Evolutionary conservation across 768 basidiomycete genomes (phyloP).

Genomic region (Fistulinella prunicolor): DNA sequence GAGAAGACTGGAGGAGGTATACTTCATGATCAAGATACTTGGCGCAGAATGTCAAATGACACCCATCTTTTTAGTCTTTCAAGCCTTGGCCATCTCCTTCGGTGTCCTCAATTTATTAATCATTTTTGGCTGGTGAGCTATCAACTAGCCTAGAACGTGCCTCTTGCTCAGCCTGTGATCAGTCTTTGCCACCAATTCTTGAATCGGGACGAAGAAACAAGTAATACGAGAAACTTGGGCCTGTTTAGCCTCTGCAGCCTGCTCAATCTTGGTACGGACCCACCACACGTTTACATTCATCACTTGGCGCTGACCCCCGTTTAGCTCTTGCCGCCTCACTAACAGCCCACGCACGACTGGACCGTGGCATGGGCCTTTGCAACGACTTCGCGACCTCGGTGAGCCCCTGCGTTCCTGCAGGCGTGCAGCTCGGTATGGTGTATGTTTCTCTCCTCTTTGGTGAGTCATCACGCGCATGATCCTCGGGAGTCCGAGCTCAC

Average conservation of each 20-base stretch:
- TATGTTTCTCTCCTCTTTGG: constrained; percentile 28
- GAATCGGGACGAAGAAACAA: constrained; percentile 15
- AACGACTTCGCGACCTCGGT: constrained; percentile 26
- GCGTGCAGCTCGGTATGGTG: constrained; percentile 27
- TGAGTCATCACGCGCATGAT: constrained; percentile 11
- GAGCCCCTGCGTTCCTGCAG: constrained; percentile 21
- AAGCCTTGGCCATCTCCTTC: constrained; percentile 16
- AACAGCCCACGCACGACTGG: constrained; percentile 29
- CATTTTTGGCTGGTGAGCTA: constrained; percentile 21
- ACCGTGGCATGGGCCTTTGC: constrained; percentile 20
- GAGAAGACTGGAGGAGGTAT: constrained; percentile 23
- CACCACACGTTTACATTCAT: not conserved
- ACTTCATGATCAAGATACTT: constrained; percentile 1
- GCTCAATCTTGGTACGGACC: constrained; percentile 16
- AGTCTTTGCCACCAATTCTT: constrained; percentile 18
- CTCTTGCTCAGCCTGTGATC: not conserved
- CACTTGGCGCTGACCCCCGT: not conserved
- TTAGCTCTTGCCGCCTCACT: constrained; percentile 22
- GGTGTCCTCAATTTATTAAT: constrained; percentile 9
- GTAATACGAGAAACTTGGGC: constrained; percentile 21
- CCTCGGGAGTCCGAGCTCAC: not conserved
- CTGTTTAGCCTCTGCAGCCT: constrained; percentile 22
- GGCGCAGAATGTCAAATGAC: not conserved
- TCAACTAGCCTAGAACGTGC: not conserved
- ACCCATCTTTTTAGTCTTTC: constrained; percentile 15